Conservation (phyloP, 2,329 filamentous ascomycete species). For the Fusarium pilosicola region DNA sequence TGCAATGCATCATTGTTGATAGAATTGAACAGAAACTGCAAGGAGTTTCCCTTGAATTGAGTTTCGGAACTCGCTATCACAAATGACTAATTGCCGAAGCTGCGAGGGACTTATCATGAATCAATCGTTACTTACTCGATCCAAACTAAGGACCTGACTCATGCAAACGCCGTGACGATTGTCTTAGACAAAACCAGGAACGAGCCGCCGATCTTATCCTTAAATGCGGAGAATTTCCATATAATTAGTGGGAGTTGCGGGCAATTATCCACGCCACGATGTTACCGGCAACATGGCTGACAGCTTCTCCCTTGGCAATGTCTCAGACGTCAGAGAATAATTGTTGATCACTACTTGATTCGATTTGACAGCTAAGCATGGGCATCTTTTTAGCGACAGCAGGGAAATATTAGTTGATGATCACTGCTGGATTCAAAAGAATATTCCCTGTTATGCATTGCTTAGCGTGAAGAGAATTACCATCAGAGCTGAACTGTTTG, state of each 20-base stretch:
- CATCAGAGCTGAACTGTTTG: neutral
- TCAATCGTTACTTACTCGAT: neutral
- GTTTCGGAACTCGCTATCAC: neutral
- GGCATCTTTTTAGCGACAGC: neutral
- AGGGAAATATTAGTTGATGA: neutral
- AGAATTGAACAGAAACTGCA: neutral
- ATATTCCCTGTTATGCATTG: neutral
- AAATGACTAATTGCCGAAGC: neutral
- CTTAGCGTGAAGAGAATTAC: neutral
- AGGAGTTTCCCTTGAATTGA: neutral
- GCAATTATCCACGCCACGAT: neutral
- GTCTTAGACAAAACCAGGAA: neutral
- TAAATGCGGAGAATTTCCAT: neutral
- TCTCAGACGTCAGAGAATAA: neutral
- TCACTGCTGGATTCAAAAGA: neutral
- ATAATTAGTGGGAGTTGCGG: neutral
- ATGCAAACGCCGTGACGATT: neutral
- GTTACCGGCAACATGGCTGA: neutral
- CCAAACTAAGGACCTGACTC: neutral
- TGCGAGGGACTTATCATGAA: neutral
- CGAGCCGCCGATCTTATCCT: neutral
- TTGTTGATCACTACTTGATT: neutral
- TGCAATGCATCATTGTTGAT: rapidly evolving
- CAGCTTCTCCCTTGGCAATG: neutral
- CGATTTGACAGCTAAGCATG: neutral